Evolutionary conservation across 192 early-diverging fungal species (phyloP), one percentile per base, ranked within the genome.

Genomic region (Coemansia sp.): DNA sequence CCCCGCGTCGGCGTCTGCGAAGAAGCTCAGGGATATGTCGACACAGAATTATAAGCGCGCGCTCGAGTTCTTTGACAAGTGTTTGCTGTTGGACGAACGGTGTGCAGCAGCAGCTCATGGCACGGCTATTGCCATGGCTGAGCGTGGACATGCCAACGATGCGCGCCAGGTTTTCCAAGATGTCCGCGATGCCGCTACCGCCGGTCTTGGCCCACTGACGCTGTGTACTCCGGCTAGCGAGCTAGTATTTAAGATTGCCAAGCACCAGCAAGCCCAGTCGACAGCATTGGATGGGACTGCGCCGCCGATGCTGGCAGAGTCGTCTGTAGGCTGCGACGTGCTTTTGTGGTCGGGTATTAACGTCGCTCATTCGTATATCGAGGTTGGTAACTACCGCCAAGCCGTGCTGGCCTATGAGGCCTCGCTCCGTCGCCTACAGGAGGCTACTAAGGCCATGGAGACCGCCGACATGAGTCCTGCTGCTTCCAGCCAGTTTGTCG

Each of bases 71-170:
- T 97, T 93, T 68, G 87, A 89, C 40, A 93, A 91, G 70, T 89
- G 86, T 6, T 55, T 95, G 47, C 73, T 84, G 63, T 68, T 87
- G 4, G 96, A 98, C 66, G 75, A 76, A 8, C 73, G 68, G 57
- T 94, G 94, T 67, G 84, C 88, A 0, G 90, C 91, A 38, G 96
- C 95, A 1, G 92, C 91, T 0, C 90, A 93, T 50, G 96, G 96
- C 19, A 82, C 95, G 35, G 95, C 91, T 6, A 93, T 97, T 52
- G 86, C 89, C 6, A 70, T 96, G 63, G 93, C 92, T 60, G 94
- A 95, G 69, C 79, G 78, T 14, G 89, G 88, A 0, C 68, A 78
- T 35, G 69, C 86, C 9, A 66, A 77, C 6, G 88, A 91, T 9
- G 93, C 95, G 1, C 74, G 84, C 1, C 85, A 84, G 14, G 69